Evolutionary conservation across 345 rosid species (phyloP), one percentile per base, ranked within the genome.

Genomic region (Alliaria petiolata): DNA sequence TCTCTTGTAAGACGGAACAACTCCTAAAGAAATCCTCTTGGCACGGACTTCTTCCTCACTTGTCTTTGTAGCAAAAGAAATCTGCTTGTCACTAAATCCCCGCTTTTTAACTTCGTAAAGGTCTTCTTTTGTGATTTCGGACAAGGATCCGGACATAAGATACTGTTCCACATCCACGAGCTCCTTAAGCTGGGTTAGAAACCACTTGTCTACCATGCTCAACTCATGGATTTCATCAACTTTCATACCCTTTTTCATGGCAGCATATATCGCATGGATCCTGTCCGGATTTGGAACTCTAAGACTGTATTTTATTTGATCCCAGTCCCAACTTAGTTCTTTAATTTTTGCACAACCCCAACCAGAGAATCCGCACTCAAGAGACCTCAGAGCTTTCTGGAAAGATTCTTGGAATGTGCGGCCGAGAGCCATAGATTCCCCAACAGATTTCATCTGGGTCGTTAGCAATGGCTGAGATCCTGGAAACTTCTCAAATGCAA

Each of bases 401-500:
- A 93, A 89, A 12, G 99, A 93, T 83, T 93, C 99, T 75, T 91
- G 99, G 72, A 91, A 93, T 42, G 96, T 91, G 14, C 96, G 90
- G 51, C 99, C 97, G 8, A 95, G 61, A 45, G 97, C 91, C 99
- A 91, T 95, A 73, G 91, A 73, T 71, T 95, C 99, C 40, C 97
- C 99, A 71, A 95, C 99, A 68, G 95, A 95, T 78, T 91, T 89
- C 99, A 95, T 95, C 80, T 91, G 97, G 52, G 99, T 95, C 14
- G 97, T 91, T 65, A 95, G 68, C 69, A 85, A 61, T 8, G 99
- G 93, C 69, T 86, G 86, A 45, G 99, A 95, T 58, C 99, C 97
- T 14, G 99, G 99, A 77, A 93, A 95, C 81, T 95, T 95, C 84
- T 95, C 99, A 73, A 95, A 95, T 46, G 99, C 99, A 80, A 91